Evolutionary conservation across 192 early-diverging fungal species (phyloP), one percentile per base, ranked within the genome.

Genomic region (Coemansia sp.): DNA sequence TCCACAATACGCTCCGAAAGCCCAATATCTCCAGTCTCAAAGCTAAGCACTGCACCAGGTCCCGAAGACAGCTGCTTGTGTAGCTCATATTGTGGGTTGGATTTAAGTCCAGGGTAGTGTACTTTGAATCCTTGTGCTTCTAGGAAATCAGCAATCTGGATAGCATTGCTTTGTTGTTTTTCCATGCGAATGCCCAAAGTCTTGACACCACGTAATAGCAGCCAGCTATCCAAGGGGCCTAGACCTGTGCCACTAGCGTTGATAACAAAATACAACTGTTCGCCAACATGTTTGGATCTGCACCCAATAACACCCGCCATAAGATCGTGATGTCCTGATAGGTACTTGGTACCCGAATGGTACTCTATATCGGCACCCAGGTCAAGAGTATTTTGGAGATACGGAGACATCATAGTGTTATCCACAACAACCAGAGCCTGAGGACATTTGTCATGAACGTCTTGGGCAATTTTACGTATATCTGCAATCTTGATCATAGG

Each of bases 321-420:
- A 60, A 97, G 81, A 64, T 98, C 96, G 67, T 97, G 94, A 79
- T 98, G 96, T 6, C 96, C 96, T 23, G 85, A 86, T 11, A 98
- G 81, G 74, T 93, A 98, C 75, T 98, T 98, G 44, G 96, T 98
- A 17, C 92, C 96, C 24, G 94, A 97, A 43, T 98, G 93, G 53
- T 93, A 93, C 15, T 86, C 87, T 41, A 98, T 90, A 69, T 97
- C 93, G 1, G 91, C 94, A 1, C 94, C 96, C 30, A 93, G 75
- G 39, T 89, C 86, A 38, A 98, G 72, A 1, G 93, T 88, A 50
- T 83, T 85, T 65, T 94, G 91, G 25, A 94, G 75, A 48, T 92
- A 90, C 33, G 96, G 96, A n/a, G 84, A 87, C 93, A 97, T 94
- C 94, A 98, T 97, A 35, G 96, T 98, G 66, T 98, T 98, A 51